Base-by-base conservation (phyloP, 257 asterid species). In the Ballota nigra region DNA sequence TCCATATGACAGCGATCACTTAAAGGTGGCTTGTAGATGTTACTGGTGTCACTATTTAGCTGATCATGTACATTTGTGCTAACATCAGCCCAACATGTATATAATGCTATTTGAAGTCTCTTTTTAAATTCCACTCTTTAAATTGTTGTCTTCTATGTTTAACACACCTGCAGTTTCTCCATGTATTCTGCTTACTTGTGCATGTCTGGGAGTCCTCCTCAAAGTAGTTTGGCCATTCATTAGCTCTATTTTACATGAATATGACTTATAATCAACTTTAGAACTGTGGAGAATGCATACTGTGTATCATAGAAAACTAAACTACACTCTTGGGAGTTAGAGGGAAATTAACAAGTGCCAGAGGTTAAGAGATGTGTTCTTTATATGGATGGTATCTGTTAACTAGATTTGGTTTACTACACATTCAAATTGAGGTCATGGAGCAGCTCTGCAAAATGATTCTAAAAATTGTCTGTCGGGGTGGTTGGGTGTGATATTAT, bases 21-120 rank as follows among this genome's bases (percentile, higher is more conserved):
- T 47, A 79, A 83, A 0, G 66, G 89, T 89, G 83, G 87, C 64
- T 45, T 80, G 74, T 68, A 80, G 47, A 31, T 28, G 4, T 15
- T 45, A 10, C 15, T 3, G 79, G 76, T 83, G 86, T 23, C 38
- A 34, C 57, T 45, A 75, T 41, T 11, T 16, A 41, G 58, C 72
- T 47, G 49, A 20, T 52, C 15, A 16, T 68, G 31, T 49, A 34
- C 55, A 8, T 45, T 24, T 28, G 5, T 40, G 38, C n/a, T 41
- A 1, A 28, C 16, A n/a, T 40, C 56, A 87, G 71, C 63, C 69
- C 16, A 13, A 52, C 26, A 10, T 29, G 16, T 18, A 11, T 23
- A 16, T 56, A 36, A 51, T 16, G 18, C n/a, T 34, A 34, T 40
- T 20, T 26, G 8, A 29, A 22, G 40, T 29, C 38, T 38, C 43